Conservation (phyloP, 73 alveolate species). For the Paramecium biaurelia region DNA sequence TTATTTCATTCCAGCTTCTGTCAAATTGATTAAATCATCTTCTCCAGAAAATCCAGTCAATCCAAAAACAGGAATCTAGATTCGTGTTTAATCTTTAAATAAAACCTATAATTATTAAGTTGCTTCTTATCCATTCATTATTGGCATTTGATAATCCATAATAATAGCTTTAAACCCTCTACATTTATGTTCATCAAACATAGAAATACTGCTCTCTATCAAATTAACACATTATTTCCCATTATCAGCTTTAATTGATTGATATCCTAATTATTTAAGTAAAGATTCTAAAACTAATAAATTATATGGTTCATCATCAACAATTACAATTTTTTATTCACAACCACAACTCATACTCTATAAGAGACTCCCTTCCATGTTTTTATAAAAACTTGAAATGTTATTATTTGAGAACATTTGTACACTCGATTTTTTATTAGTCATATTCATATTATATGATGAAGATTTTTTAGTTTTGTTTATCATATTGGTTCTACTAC, state of each 20-base stretch:
- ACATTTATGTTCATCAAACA: background rate
- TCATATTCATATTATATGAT: background rate
- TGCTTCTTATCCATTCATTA: background rate
- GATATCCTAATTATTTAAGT: background rate
- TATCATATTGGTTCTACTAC: background rate
- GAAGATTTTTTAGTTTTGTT: background rate
- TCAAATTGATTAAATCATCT: background rate
- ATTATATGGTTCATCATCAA: conserved; percentile 43
- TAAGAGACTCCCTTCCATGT: background rate
- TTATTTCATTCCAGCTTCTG: background rate
- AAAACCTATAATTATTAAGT: background rate
- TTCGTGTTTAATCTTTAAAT: background rate
- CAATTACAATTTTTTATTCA: background rate
- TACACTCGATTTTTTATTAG: background rate
- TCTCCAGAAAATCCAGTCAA: conserved; percentile 39
- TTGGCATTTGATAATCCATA: conserved; percentile 46
- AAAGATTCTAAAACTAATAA: background rate
- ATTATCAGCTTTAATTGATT: background rate
- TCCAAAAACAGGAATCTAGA: background rate
- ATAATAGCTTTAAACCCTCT: background rate
- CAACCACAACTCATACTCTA: background rate
- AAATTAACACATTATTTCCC: background rate
- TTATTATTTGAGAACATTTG: background rate
- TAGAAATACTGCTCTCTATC: background rate
- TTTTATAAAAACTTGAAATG: background rate